These are phyloP conservation scores for Toxoplasma gondii DNA, from an alignment of 169 alveolate species.

Conservation along the genomic window DNA sequence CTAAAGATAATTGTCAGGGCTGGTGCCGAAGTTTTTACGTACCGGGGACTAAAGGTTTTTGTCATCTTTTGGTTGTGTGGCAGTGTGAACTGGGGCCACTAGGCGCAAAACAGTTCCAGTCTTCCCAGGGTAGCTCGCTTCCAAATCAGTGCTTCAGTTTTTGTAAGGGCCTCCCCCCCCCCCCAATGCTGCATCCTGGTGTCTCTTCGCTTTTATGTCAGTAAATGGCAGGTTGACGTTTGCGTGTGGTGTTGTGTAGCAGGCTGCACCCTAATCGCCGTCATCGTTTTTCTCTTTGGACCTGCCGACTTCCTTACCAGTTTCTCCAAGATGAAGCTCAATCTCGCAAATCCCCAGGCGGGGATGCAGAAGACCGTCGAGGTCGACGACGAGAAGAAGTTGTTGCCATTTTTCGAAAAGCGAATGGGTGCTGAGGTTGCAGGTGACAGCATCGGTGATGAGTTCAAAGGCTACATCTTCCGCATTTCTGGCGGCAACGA, in stretches of 20 bases:
- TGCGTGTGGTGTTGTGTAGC: not conserved
- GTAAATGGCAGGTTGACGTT: no score
- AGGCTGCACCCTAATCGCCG: not conserved
- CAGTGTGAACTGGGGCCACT: no score
- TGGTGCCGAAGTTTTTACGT: no score
- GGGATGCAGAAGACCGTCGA: slow-evolving; percentile 96
- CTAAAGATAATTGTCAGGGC: no score
- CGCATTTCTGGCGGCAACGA: slow-evolving; percentile 97
- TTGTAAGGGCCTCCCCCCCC: no score
- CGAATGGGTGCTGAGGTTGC: slow-evolving; percentile 98
- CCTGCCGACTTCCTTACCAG: not conserved
- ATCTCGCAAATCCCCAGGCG: slow-evolving; percentile 74
- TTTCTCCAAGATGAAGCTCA: slow-evolving; percentile 62
- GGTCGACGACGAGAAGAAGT: slow-evolving; percentile 98
- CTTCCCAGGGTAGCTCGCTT: no score
- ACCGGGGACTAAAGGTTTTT: no score
- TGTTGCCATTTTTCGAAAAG: slow-evolving; percentile 96
- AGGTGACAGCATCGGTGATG: slow-evolving; percentile 98
- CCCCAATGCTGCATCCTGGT: no score
- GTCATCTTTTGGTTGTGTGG: no score
- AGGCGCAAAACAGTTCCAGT: no score
- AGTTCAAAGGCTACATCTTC: slow-evolving; percentile 97
- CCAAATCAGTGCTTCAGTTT: no score
- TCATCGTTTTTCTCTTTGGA: slow-evolving; percentile 25
- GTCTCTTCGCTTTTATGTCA: no score